phyloP scores from a whole-genome alignment of 2,329 filamentous ascomycete genomes.

The Hymenoscyphus salicellus region DNA sequence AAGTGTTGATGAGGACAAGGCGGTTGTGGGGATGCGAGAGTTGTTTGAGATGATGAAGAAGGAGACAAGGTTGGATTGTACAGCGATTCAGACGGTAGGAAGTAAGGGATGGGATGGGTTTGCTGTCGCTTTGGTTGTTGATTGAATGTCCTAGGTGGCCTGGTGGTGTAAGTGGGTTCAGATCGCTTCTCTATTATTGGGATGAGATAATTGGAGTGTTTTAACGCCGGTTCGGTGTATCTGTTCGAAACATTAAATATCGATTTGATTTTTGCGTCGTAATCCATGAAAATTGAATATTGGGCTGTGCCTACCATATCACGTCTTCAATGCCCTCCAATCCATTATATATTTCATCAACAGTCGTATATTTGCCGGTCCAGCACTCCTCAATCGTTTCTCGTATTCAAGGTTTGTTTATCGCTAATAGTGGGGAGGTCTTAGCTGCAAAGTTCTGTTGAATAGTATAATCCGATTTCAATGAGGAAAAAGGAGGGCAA shows the following conservation, averaged over 20 bases:
- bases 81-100: constrained; percentile 21
- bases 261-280: background rate
- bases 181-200: too few relatives aligned
- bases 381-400: too few relatives aligned
- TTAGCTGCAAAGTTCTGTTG: too few relatives aligned
- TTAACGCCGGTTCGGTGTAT: too few relatives aligned
- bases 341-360: too few relatives aligned
- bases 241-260: background rate
- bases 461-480: too few relatives aligned
- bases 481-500: too few relatives aligned
- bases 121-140: constrained; percentile 13
- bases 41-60: constrained; percentile 21
- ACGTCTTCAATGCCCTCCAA: too few relatives aligned
- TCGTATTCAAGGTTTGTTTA: too few relatives aligned
- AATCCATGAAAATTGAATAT: background rate
- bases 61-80: constrained; percentile 22
- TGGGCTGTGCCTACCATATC: background rate
- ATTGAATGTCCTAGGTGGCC: background rate
- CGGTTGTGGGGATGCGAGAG: constrained; percentile 12
- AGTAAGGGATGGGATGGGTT: constrained; percentile 25
- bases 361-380: too few relatives aligned
- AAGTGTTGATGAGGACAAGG: constrained; percentile 28
- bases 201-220: too few relatives aligned
- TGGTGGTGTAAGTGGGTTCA: background rate
- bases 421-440: too few relatives aligned